A percentile compares a stretch with the other conserved stretches of the same genome.
phyloP scores from a whole-genome alignment of 2,329 filamentous ascomycete species.

The Diaporthe citrichinensis region DNA sequence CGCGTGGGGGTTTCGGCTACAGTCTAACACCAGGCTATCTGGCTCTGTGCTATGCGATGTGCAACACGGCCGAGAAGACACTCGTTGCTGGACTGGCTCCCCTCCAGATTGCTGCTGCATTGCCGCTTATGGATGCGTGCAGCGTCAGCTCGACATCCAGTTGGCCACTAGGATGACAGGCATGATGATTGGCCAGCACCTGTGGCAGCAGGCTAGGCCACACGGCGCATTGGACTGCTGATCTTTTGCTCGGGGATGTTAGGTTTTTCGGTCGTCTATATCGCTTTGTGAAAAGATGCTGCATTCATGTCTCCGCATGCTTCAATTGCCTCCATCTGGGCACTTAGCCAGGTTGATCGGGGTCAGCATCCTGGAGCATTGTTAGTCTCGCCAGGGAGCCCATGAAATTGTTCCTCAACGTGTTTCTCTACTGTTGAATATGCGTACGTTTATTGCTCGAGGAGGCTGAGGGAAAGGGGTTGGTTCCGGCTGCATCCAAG shows the following conservation, averaged over 20 bases:
- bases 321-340: not conserved
- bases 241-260: not conserved
- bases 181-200: not conserved
- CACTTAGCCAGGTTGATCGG: not conserved
- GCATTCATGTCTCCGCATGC: not conserved
- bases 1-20: conserved; percentile 36
- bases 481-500: not conserved
- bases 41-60: not conserved
- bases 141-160: conserved; percentile 24
- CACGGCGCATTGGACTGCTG: not conserved
- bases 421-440: not conserved
- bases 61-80: not conserved
- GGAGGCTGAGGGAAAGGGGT: not conserved
- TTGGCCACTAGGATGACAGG: conserved; percentile 25
- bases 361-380: not conserved
- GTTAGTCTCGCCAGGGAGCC: not conserved
- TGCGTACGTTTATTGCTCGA: not conserved
- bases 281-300: not conserved
- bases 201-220: not conserved
- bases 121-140: conserved; percentile 38
- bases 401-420: not conserved
- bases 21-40: not conserved
- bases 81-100: not conserved
- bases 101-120: conserved; percentile 5
- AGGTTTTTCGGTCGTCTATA: not conserved